Evolutionary conservation across 2,329 filamentous ascomycete genomes (phyloP).

Genomic region (Aspergillus nomiae): DNA sequence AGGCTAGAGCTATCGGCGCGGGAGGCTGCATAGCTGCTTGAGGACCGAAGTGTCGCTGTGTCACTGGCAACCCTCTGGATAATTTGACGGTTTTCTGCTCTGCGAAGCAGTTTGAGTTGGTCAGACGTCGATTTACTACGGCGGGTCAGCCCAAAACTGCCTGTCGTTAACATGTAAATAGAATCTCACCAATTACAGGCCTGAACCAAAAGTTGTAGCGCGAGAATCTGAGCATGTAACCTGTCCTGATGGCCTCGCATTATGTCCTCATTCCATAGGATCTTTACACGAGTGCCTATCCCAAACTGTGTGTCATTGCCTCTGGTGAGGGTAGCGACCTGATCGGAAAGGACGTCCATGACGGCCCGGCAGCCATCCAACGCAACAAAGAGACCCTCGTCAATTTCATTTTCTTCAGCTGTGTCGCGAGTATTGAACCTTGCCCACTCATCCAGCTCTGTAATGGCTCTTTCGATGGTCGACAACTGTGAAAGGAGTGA

Average conservation of each 20-base stretch:
- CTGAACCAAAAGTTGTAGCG: conserved; percentile 41
- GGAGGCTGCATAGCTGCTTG: conserved; percentile 28
- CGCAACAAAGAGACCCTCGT: conserved; percentile 34
- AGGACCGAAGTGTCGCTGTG: conserved; percentile 36
- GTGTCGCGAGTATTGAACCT: conserved; percentile 25
- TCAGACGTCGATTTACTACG: conserved; percentile 36
- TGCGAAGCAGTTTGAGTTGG: conserved; percentile 37
- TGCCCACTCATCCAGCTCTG: conserved; percentile 40
- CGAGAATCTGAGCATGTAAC: conserved; percentile 39
- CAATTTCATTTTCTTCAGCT: conserved; percentile 28
- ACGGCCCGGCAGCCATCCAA: conserved; percentile 38
- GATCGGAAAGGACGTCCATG: conserved; percentile 38
- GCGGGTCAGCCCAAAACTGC: background rate
- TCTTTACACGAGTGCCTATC: conserved; percentile 29
- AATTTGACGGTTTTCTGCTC: conserved; percentile 35
- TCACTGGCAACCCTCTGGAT: conserved; percentile 41
- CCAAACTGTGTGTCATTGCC: conserved; percentile 22
- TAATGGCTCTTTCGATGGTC: conserved; percentile 40
- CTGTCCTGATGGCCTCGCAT: conserved; percentile 40
- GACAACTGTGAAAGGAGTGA: conserved; percentile 39
- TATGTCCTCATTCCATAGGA: conserved; percentile 40
- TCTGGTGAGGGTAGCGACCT: conserved; percentile 34
- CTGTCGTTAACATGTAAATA: background rate
- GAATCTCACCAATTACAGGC: conserved; percentile 40
- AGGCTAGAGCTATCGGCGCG: conserved; percentile 28